Conservation (phyloP, 2,329 filamentous ascomycete species). For the Beauveria brongniartii region DNA sequence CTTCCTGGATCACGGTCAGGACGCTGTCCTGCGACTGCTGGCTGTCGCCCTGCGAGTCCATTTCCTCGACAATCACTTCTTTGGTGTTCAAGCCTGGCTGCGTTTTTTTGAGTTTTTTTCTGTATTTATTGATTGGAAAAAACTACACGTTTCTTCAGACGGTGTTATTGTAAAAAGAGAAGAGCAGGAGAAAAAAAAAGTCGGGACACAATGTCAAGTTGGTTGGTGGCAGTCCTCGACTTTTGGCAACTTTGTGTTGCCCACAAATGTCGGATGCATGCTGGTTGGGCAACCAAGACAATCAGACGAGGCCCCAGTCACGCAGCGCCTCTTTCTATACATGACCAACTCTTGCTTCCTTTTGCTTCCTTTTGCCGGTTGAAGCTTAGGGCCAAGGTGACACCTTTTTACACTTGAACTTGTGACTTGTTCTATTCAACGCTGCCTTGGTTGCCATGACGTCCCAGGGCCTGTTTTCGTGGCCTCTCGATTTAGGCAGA, state of each 20-base stretch:
- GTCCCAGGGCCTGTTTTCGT: background rate
- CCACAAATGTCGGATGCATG: constrained; percentile 1
- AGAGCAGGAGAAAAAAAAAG: too few relatives aligned
- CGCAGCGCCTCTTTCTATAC: background rate
- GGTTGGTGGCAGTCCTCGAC: background rate
- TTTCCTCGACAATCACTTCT: background rate
- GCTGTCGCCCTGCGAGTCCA: constrained; percentile 21
- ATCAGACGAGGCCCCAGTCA: background rate
- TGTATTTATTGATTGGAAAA: background rate
- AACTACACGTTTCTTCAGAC: too few relatives aligned
- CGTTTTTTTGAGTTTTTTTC: background rate
- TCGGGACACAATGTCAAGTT: too few relatives aligned
- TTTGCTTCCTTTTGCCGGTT: background rate
- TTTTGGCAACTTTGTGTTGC: background rate
- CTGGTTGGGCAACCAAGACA: background rate
- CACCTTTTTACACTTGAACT: background rate
- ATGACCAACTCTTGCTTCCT: background rate
- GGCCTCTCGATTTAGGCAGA: constrained; percentile 6
- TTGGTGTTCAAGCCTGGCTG: background rate
- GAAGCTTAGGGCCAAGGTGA: background rate
- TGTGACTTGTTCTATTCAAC: background rate
- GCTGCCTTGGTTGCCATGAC: background rate
- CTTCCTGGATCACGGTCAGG: constrained; percentile 28
- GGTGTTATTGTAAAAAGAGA: too few relatives aligned
- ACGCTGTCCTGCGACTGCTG: constrained; percentile 28